A percentile compares a stretch with the other conserved stretches of the same genome.
These are phyloP conservation scores for Rheum nobile DNA, from an alignment of 148 eudicot species.

Conservation along the genomic window DNA sequence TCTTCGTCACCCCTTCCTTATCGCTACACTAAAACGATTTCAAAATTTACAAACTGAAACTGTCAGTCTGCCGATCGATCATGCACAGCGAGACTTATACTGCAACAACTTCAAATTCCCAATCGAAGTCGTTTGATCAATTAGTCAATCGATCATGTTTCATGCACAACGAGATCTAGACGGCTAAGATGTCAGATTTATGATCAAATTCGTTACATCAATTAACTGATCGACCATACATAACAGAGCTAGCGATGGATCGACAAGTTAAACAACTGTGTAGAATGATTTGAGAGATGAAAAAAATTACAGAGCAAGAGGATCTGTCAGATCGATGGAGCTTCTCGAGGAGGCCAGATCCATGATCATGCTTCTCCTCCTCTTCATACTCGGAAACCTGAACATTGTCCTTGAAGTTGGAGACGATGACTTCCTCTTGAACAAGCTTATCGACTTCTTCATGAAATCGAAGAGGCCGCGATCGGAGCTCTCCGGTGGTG, in stretches of 20 bases:
- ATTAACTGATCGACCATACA: too few species aligned
- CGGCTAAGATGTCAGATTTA: not conserved
- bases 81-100: too few species aligned
- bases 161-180: not conserved
- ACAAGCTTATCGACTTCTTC: not conserved
- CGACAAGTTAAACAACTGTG: too few species aligned
- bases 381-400: not conserved
- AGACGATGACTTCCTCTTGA: not conserved
- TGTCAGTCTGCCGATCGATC: not conserved
- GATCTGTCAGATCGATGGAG: slow-evolving; percentile 5
- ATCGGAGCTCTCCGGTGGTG: slow-evolving; percentile 4
- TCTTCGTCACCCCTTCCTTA: slow-evolving; percentile 7
- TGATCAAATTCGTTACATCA: not conserved
- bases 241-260: too few species aligned
- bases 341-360: not conserved
- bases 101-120: too few species aligned
- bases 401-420: not conserved
- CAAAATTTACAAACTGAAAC: too few species aligned
- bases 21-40: slow-evolving; percentile 4
- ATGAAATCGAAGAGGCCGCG: slow-evolving; percentile 7
- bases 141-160: too few species aligned
- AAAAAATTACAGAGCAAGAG: slow-evolving; percentile 8
- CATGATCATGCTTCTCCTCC: not conserved
- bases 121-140: too few species aligned
- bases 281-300: not conserved